Base-by-base conservation (phyloP, 2,329 filamentous ascomycete genomes). In the Paradendryphiella salina region DNA sequence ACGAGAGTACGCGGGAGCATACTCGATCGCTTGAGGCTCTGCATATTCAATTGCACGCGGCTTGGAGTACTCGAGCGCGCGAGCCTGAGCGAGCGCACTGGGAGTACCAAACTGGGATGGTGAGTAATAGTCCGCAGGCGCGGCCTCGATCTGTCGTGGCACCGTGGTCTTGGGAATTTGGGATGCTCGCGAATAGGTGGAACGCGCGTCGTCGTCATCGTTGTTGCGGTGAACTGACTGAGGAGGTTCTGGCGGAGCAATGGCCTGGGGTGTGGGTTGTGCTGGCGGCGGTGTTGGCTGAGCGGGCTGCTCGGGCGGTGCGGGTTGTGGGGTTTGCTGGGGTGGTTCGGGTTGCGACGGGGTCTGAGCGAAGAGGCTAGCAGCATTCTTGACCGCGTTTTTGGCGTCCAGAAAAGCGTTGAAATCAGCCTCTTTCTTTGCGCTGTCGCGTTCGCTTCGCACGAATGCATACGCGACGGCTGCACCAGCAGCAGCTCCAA, bases 401-500 rank as follows among this genome's bases (percentile, higher is more conserved):
- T 72, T 70, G 47, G 65, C 65, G 21, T 65, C 57, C 57, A 68
- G 63, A 61, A 67, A 70, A 14, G 68, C 65, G 45, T 64, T 66
- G 60, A 73, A 75, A 15, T 73, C 74, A 4, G 69, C 60, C 56
- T 79, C 77, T 50, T 76, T 75, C 52, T 69, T 70, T 17, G 74
- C 74, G 52, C 76, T 78, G 43, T 77, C 74, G 42, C 69, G 65
- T 57, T 88, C 85, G 52, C 80, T 79, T 59, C 82, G 85, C 57
- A 85, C 80, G 76, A 90, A 85, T 17, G 84, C 85, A 73, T 94
- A 96, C 8, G 89, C 87, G 33, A 89, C 77, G 8, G 87, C 88
- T 29, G 86, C 88, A 32, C 88, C 88, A 14, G 89, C 89, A 13
- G 89, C 89, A 26, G 88, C 89, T 35, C 89, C 90, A 40, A 96